Conservation (phyloP, 345 rosid species). For the Mallotus nudiflorus region DNA sequence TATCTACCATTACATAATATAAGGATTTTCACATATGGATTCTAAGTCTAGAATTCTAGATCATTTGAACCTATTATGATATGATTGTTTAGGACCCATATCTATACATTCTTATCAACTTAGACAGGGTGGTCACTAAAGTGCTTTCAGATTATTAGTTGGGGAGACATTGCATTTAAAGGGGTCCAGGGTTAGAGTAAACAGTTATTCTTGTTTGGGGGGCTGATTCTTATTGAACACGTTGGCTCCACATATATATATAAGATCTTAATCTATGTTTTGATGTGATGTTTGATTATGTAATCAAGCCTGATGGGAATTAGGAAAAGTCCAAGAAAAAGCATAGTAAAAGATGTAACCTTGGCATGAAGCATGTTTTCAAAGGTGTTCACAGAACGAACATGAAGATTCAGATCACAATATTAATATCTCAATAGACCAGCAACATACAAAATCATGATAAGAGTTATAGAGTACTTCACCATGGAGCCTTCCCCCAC, state of each 20-base stretch:
- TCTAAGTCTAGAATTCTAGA: slow-evolving; percentile 9
- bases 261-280: slow-evolving; percentile 14
- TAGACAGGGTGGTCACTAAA: slow-evolving; percentile 32
- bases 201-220: slow-evolving; percentile 18
- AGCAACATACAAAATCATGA: background rate
- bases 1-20: background rate
- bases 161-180: slow-evolving; percentile 18
- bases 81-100: slow-evolving; percentile 17
- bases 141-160: slow-evolving; percentile 19
- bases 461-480: background rate
- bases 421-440: background rate
- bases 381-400: background rate
- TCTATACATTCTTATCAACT: slow-evolving; percentile 3
- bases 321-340: background rate
- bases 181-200: slow-evolving; percentile 24
- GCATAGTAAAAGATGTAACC: slow-evolving; percentile 4
- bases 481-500: background rate
- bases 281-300: slow-evolving; percentile 22
- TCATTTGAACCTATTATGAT: slow-evolving; percentile 15
- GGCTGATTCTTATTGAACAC: slow-evolving; percentile 4
- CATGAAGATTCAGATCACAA: background rate
- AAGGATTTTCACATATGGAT: background rate
- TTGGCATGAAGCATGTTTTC: background rate
- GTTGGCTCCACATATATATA: slow-evolving; percentile 25
- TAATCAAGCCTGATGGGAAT: background rate